phyloP scores from a whole-genome alignment of 2,329 filamentous ascomycete species.

The Orbilia javanica region DNA sequence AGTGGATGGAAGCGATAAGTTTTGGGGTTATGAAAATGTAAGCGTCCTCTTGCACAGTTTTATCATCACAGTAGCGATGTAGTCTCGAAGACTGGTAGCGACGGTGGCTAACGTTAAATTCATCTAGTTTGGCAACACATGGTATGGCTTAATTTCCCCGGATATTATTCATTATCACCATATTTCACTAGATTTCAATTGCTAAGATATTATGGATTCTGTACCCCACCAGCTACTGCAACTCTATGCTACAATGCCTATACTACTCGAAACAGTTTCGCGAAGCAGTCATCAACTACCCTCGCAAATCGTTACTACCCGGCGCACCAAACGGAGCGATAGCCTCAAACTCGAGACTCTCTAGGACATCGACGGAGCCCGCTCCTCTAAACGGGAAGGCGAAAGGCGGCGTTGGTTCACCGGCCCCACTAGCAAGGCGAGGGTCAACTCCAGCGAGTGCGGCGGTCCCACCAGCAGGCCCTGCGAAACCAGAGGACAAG shows the following conservation, averaged over 20 bases:
- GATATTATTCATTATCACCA: slow-evolving; percentile 58
- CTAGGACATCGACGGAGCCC: slow-evolving; percentile 65
- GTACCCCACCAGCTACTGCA: slow-evolving; percentile 81
- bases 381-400: slow-evolving; percentile 43
- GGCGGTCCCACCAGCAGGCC: slow-evolving; percentile 72
- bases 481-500: slow-evolving; percentile 85
- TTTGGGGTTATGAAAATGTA: slow-evolving; percentile 98
- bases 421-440: slow-evolving; percentile 32
- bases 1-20: slow-evolving; percentile 93
- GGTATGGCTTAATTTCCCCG: slow-evolving; percentile 53
- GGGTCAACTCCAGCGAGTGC: slow-evolving; percentile 65
- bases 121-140: slow-evolving; percentile 58
- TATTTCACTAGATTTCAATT: slow-evolving; percentile 34
- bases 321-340: slow-evolving; percentile 71
- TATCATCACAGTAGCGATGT: background rate
- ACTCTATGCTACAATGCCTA: slow-evolving; percentile 96
- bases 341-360: slow-evolving; percentile 60
- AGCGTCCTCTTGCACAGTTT: slow-evolving; percentile 64
- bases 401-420: slow-evolving; percentile 31
- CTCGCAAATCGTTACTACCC: slow-evolving; percentile 67
- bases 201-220: slow-evolving; percentile 44
- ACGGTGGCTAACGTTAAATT: slow-evolving; percentile 42
- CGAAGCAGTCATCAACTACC: slow-evolving; percentile 93
- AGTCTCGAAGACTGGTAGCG: too few species aligned
- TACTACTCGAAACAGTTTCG: slow-evolving; percentile 96